These are phyloP conservation scores for Citrus hindsii DNA, from an alignment of 345 rosid species.

Conservation along the genomic window DNA sequence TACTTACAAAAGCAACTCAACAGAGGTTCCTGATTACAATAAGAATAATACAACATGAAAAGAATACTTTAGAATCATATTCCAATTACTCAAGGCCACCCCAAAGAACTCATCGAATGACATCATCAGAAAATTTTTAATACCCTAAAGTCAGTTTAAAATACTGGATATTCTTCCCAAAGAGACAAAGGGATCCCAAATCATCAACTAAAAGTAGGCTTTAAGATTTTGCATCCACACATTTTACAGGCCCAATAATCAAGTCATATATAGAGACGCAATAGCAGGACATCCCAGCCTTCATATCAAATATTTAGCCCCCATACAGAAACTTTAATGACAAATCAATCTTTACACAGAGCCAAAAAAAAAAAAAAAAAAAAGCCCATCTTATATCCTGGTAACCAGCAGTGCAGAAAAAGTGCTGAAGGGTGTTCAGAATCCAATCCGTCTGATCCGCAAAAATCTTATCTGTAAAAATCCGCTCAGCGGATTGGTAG, in stretches of 20 bases:
- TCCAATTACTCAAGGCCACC: background rate
- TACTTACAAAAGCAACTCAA: background rate
- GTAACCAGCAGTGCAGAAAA: too few relatives aligned
- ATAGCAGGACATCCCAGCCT: background rate
- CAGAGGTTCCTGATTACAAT: background rate
- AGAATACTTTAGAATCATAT: background rate
- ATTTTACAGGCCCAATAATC: background rate
- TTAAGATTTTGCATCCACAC: background rate
- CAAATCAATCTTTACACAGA: background rate
- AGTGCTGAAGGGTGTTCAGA: too few relatives aligned
- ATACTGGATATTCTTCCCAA: background rate
- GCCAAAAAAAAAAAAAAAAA: background rate
- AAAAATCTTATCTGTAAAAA: too few relatives aligned
- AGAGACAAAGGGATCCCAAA: background rate
- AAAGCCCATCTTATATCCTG: background rate
- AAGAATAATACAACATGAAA: background rate
- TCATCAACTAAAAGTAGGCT: background rate
- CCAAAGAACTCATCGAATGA: background rate
- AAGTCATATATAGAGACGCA: background rate
- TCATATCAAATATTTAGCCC: background rate
- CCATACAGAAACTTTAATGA: background rate
- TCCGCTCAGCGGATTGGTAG: too few relatives aligned
- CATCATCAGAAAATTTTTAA: background rate
- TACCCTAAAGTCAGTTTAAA: background rate
- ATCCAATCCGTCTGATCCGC: too few relatives aligned